Conservation (phyloP, 768 basidiomycete genomes). For the Lentinula boryana region DNA sequence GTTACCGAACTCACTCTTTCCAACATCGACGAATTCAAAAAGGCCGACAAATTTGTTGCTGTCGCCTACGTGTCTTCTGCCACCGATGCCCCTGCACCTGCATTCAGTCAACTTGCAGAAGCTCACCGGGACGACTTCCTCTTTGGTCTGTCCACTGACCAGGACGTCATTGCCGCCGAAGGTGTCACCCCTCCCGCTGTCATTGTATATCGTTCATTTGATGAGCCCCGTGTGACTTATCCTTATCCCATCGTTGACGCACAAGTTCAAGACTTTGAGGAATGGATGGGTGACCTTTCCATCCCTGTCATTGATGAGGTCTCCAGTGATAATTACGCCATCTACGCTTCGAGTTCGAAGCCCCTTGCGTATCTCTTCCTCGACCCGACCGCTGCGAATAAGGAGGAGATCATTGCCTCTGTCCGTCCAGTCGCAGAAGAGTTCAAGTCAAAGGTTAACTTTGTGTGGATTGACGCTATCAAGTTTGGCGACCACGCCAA, state of each 20-base stretch:
- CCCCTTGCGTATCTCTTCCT: slow-evolving; percentile 95
- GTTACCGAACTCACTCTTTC: slow-evolving; percentile 74
- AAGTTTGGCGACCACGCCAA: slow-evolving; percentile 96
- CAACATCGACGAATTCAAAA: slow-evolving; percentile 81
- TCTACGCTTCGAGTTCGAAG: slow-evolving; percentile 75
- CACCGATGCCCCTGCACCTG: slow-evolving; percentile 61
- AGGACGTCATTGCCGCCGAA: slow-evolving; percentile 58
- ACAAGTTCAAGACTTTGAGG: slow-evolving; percentile 55
- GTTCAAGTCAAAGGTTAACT: slow-evolving; percentile 87
- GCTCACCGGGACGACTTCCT: slow-evolving; percentile 90
- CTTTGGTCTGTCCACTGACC: slow-evolving; percentile 81
- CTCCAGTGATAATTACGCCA: slow-evolving; percentile 85
- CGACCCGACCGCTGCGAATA: slow-evolving; percentile 67
- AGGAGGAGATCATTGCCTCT: slow-evolving; percentile 57
- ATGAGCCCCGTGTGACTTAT: slow-evolving; percentile 71
- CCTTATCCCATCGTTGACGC: slow-evolving; percentile 57
- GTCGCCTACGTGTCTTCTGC: slow-evolving; percentile 79
- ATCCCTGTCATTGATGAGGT: slow-evolving; percentile 91
- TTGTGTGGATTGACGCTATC: slow-evolving; percentile 96
- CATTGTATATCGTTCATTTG: slow-evolving; percentile 88
- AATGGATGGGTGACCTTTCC: slow-evolving; percentile 79
- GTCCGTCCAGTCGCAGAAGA: slow-evolving; percentile 75
- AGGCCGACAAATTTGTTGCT: slow-evolving; percentile 85
- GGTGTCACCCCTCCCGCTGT: slow-evolving; percentile 78
- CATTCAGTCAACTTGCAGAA: slow-evolving; percentile 78